These are phyloP conservation scores for Claviceps maximensis DNA, from an alignment of 2,329 filamentous ascomycete species.

Conservation along the genomic window DNA sequence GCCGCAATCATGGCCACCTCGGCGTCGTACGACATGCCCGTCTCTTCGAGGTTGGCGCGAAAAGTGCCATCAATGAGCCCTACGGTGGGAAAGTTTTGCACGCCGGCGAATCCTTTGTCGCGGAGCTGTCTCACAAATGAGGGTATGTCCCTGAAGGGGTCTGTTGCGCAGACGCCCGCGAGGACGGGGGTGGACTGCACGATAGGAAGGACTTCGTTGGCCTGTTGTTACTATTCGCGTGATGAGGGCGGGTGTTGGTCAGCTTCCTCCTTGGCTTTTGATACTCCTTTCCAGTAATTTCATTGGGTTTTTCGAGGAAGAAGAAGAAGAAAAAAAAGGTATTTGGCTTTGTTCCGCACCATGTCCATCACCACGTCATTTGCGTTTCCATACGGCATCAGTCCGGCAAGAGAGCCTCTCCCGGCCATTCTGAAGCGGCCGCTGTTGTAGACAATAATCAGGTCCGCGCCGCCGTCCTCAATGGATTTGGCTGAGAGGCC, in stretches of 20 bases:
- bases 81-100: conserved; percentile 64
- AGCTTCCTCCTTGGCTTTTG: no score
- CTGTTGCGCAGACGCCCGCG: conserved; percentile 57
- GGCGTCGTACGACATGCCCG: conserved; percentile 53
- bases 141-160: conserved; percentile 52
- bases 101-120: conserved; percentile 50
- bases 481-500: conserved; percentile 59
- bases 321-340: not conserved
- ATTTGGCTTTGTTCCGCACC: conserved; percentile 23
- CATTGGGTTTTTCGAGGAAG: no score
- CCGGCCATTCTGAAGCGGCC: conserved; percentile 64
- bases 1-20: conserved; percentile 54
- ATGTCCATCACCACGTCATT: conserved; percentile 59
- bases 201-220: conserved; percentile 51
- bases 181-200: conserved; percentile 52
- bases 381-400: conserved; percentile 60
- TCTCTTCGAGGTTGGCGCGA: conserved; percentile 55
- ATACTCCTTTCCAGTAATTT: no score
- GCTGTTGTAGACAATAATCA: conserved; percentile 62
- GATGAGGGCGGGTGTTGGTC: no score
- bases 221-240: conserved; percentile 22
- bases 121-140: conserved; percentile 47
- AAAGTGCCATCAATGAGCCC: conserved; percentile 58
- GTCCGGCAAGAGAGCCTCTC: conserved; percentile 51
- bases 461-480: conserved; percentile 52